Conservation (phyloP, 768 basidiomycete genomes). For the Holtermanniella nyarrowii region DNA sequence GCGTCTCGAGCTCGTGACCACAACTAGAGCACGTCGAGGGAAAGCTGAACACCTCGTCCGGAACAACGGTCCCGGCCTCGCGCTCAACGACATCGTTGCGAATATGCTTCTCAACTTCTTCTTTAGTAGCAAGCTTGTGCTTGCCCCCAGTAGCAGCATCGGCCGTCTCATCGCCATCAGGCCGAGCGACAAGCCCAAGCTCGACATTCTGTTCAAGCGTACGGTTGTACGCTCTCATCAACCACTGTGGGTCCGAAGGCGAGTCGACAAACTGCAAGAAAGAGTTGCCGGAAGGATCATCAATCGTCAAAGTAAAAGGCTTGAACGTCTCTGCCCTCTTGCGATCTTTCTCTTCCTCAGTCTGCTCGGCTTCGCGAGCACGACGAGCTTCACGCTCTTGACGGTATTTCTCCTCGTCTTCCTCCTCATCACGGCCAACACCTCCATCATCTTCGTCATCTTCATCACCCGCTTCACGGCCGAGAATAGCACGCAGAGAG, state of each 20-base stretch:
- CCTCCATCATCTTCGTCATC: constrained; percentile 44
- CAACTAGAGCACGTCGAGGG: constrained; percentile 82
- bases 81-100: constrained; percentile 7
- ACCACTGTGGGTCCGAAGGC: constrained; percentile 89
- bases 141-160: constrained; percentile 20
- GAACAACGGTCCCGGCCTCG: constrained; percentile 35
- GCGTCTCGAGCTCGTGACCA: constrained; percentile 66
- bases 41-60: constrained; percentile 85
- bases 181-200: constrained; percentile 56
- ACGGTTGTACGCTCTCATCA: constrained; percentile 67
- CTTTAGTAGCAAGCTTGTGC: constrained; percentile 24
- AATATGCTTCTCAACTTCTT: constrained; percentile 19
- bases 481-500: constrained; percentile 38
- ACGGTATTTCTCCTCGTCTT: constrained; percentile 48
- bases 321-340: constrained; percentile 42
- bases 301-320: constrained; percentile 71
- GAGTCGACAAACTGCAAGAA: constrained; percentile 82
- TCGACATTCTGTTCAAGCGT: constrained; percentile 68
- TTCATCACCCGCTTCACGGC: constrained; percentile 29
- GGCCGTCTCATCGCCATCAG: constrained; percentile 30
- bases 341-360: constrained; percentile 31
- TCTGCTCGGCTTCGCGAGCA: constrained; percentile 16
- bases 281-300: constrained; percentile 94
- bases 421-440: constrained; percentile 50
- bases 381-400: constrained; percentile 20